Conservation (phyloP, 1,139 yeast species). For the Saccharomycopsis hybrid region DNA sequence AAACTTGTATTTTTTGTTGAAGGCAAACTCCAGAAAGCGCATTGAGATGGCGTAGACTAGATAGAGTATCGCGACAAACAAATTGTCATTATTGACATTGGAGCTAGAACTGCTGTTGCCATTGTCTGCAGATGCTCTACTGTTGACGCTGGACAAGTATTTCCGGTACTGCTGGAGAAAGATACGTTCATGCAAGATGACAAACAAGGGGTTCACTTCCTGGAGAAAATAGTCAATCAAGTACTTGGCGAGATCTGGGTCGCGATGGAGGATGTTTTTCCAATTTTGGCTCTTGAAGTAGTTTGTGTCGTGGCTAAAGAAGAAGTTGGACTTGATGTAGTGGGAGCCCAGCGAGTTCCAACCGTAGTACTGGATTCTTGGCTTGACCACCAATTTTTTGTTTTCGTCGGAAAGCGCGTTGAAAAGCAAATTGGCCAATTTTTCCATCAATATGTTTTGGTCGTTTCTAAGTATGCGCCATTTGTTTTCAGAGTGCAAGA, state of each 20-base stretch:
- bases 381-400: slow-evolving; percentile 37
- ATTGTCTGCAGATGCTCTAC: background rate
- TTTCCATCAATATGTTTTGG: slow-evolving; percentile 42
- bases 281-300: slow-evolving; percentile 8
- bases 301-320: background rate
- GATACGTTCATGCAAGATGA: slow-evolving; percentile 48
- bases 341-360: slow-evolving; percentile 62
- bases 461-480: slow-evolving; percentile 48
- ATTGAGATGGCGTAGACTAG: slow-evolving; percentile 47
- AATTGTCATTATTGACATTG: slow-evolving; percentile 22
- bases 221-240: slow-evolving; percentile 40
- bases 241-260: slow-evolving; percentile 22
- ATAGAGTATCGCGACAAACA: slow-evolving; percentile 48
- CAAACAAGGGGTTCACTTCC: slow-evolving; percentile 49
- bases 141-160: slow-evolving; percentile 26
- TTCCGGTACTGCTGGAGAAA: slow-evolving; percentile 43
- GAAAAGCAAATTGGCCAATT: slow-evolving; percentile 38
- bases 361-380: slow-evolving; percentile 56
- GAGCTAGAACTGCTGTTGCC: background rate
- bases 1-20: slow-evolving; percentile 27
- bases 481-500: slow-evolving; percentile 31
- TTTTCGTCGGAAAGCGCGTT: slow-evolving; percentile 35
- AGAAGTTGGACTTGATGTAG: slow-evolving; percentile 27
- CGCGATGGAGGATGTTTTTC: slow-evolving; percentile 6
- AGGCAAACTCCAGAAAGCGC: slow-evolving; percentile 41